These are phyloP conservation scores for Austroboletus novae-zelandiae DNA, from an alignment of 1,284 basidiomycete species.

Conservation along the genomic window DNA sequence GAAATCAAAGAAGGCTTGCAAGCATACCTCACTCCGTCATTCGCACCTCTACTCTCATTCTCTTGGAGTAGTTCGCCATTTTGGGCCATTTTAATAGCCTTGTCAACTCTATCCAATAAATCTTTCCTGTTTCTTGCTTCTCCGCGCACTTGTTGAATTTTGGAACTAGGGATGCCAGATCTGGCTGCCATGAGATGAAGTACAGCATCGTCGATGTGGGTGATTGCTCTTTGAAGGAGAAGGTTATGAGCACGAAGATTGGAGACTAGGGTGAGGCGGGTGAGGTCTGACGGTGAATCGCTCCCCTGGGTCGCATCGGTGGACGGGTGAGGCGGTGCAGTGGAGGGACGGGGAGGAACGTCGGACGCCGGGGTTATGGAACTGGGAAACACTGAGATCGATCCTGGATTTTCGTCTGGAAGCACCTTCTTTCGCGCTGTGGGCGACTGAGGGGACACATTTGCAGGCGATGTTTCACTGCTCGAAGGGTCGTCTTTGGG, in stretches of 20 bases:
- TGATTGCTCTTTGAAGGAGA: constrained; percentile 33
- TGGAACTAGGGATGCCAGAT: constrained; percentile 33
- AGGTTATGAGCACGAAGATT: constrained; percentile 33
- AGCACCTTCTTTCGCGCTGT: constrained; percentile 9
- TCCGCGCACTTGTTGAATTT: constrained; percentile 31
- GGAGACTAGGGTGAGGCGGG: constrained; percentile 28
- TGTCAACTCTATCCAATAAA: constrained; percentile 31
- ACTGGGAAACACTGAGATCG: constrained; percentile 3
- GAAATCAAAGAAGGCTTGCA: background rate
- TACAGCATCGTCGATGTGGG: constrained; percentile 33
- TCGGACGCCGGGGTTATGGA: constrained; percentile 11
- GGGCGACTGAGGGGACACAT: constrained; percentile 21
- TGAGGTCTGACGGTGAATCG: constrained; percentile 9
- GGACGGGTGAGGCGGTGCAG: constrained; percentile 29
- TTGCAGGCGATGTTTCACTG: constrained; percentile 11
- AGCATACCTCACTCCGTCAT: constrained; percentile 13
- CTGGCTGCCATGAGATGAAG: constrained; percentile 31
- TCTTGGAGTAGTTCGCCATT: constrained; percentile 18
- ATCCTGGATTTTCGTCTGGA: constrained; percentile 8
- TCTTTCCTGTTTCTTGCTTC: constrained; percentile 34
- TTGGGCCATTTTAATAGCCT: constrained; percentile 30
- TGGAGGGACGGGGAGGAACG: constrained; percentile 30
- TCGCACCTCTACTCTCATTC: background rate
- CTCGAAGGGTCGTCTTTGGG: constrained; percentile 12
- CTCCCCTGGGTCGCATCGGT: constrained; percentile 10